These are phyloP conservation scores for Tuber aestivum DNA, from an alignment of 495 filamentous ascomycete genomes.

Conservation along the genomic window DNA sequence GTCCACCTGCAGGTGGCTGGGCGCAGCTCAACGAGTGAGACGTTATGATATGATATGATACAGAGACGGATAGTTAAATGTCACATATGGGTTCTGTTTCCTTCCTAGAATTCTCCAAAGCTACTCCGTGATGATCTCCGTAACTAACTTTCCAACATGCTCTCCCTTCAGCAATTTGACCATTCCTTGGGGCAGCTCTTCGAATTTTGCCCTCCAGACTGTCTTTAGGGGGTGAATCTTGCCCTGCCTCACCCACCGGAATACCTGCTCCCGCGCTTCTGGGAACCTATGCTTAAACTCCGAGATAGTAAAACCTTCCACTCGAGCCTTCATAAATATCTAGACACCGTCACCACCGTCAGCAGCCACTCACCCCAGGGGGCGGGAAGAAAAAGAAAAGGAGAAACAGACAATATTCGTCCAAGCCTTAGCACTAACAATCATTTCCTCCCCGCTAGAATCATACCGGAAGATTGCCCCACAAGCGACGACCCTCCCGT, in stretches of 20 bases:
- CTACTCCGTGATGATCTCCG: slow-evolving; percentile 22
- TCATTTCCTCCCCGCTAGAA: slow-evolving; percentile 36
- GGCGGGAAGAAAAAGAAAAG: background rate
- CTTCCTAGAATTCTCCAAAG: background rate
- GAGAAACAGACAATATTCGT: slow-evolving; percentile 41
- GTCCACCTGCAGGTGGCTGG: background rate
- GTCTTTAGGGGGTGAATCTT: slow-evolving; percentile 55
- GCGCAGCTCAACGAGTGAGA: background rate
- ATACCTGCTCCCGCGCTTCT: slow-evolving; percentile 48
- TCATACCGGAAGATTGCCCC: slow-evolving; percentile 54
- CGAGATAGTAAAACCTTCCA: slow-evolving; percentile 60
- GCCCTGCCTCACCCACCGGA: slow-evolving; percentile 51
- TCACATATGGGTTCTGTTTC: background rate
- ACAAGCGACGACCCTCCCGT: slow-evolving; percentile 58
- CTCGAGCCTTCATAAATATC: slow-evolving; percentile 49
- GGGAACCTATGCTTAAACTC: slow-evolving; percentile 49
- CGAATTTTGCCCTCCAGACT: slow-evolving; percentile 52
- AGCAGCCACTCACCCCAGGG: background rate
- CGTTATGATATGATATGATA: background rate
- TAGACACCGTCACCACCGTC: background rate
- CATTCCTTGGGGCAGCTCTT: slow-evolving; percentile 50
- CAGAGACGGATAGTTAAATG: background rate
- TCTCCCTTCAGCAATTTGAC: slow-evolving; percentile 51
- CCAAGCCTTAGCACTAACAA: slow-evolving; percentile 50
- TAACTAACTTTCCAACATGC: slow-evolving; percentile 53